Conservation (phyloP, 169 alveolate species). For the Eimeria acervulina region DNA sequence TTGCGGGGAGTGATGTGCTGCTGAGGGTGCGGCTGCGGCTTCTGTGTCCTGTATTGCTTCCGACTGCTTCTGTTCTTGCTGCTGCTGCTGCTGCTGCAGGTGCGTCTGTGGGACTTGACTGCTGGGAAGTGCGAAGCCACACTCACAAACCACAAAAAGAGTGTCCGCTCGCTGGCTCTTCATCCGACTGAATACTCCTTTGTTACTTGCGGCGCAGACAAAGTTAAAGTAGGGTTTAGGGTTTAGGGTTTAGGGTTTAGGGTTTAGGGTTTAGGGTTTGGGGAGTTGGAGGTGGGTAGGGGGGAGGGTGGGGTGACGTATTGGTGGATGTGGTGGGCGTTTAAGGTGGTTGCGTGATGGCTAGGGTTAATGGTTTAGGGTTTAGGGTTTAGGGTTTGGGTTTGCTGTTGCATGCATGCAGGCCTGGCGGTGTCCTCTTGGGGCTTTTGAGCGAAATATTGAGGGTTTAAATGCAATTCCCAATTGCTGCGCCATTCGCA, state of each 20-base stretch:
- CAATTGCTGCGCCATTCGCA: conserved; percentile 95
- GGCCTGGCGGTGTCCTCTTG: conserved; percentile 91
- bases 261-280: too few species aligned
- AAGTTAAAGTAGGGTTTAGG: too few species aligned
- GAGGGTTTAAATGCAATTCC: conserved; percentile 95
- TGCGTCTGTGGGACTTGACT: conserved; percentile 98
- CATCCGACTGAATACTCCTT: conserved; percentile 98
- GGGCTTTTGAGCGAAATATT: conserved; percentile 91
- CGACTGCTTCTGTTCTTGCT: too few species aligned
- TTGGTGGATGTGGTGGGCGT: not conserved
- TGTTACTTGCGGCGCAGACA: conserved; percentile 98
- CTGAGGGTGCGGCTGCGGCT: not conserved
- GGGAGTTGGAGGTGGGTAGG: conserved; percentile 96
- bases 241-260: too few species aligned
- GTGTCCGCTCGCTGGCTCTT: conserved; percentile 96
- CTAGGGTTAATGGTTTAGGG: not conserved
- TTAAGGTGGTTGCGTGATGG: not conserved
- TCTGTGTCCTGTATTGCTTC: too few species aligned
- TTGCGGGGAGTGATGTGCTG: not conserved
- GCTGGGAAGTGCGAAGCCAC: conserved; percentile 97
- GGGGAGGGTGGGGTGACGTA: not conserved
- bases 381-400: not conserved
- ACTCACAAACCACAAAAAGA: conserved; percentile 98
- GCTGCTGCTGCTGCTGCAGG: conserved; percentile 78
- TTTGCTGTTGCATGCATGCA: too few species aligned